Percentiles rank a stretch among this genome's conserved stretches.
Evolutionary conservation across 1,139 yeast genomes (phyloP).

Genomic region (Zygosaccharomyces pseudobailii): DNA sequence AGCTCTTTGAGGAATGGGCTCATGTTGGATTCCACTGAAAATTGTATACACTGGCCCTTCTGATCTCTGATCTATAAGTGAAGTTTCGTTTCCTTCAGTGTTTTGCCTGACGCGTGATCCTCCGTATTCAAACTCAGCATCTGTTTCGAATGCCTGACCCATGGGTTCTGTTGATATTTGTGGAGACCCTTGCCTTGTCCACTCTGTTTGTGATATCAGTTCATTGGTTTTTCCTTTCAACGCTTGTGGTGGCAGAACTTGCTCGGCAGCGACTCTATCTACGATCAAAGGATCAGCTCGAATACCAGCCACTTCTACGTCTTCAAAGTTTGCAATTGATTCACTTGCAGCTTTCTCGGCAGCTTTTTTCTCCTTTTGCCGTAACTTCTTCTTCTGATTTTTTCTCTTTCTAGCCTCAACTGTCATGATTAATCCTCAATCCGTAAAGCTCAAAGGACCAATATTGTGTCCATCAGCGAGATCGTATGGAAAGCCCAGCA

Average conservation of each 20-base stretch:
- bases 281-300: constrained; percentile 1
- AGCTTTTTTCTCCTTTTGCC: constrained; percentile 30
- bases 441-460: neutral
- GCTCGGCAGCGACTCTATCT: constrained; percentile 4
- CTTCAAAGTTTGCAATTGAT: neutral
- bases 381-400: constrained; percentile 33
- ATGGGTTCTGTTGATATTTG: neutral
- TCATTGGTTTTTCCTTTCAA: neutral
- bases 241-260: neutral
- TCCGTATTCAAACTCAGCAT: neutral
- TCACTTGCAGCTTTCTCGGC: constrained; percentile 9
- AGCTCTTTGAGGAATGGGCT: neutral
- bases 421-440: constrained; percentile 9
- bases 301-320: constrained; percentile 3
- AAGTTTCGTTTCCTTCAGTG: neutral
- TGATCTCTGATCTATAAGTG: neutral
- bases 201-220: neutral
- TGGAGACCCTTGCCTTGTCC: neutral
- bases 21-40: neutral
- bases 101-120: neutral
- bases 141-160: constrained; percentile 1
- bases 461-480: neutral
- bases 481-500: neutral
- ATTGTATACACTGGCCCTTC: neutral
- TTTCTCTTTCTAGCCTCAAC: constrained; percentile 29